These are phyloP conservation scores for Seiridium cupressi DNA, from an alignment of 2,329 filamentous ascomycete species.

Conservation along the genomic window DNA sequence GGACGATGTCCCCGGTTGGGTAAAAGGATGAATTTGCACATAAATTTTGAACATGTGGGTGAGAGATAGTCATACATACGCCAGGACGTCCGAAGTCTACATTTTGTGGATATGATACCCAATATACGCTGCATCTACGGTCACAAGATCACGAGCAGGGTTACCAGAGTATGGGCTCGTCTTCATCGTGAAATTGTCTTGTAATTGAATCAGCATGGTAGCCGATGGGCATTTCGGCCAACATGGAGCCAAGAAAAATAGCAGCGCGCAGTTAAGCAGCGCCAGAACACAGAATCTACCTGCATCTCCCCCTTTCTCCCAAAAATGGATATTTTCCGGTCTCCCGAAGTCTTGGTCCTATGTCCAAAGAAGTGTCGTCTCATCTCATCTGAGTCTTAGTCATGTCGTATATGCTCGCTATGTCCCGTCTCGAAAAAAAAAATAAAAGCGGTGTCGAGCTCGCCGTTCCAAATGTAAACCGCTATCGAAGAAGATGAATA, in stretches of 20 bases:
- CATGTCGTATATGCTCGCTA: conserved; percentile 3
- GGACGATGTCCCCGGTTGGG: conserved; percentile 72
- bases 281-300: too few species aligned
- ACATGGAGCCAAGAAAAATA: background rate
- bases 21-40: conserved; percentile 38
- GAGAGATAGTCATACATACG: too few species aligned
- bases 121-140: background rate
- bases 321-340: too few species aligned
- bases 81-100: too few species aligned
- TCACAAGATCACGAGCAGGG: too few species aligned
- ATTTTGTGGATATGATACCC: background rate
- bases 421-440: too few species aligned
- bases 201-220: conserved; percentile 1
- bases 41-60: too few species aligned
- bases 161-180: background rate
- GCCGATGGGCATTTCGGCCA: background rate
- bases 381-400: conserved; percentile 6
- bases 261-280: background rate
- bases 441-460: too few species aligned
- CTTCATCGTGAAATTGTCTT: background rate
- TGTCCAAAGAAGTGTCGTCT: background rate
- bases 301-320: too few species aligned
- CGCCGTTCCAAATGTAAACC: background rate
- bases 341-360: background rate
- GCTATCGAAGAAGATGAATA: background rate